A percentile compares a stretch with the other conserved stretches of the same genome.
phyloP scores from a whole-genome alignment of 768 basidiomycete species.

The Clitopilus hobsonii region DNA sequence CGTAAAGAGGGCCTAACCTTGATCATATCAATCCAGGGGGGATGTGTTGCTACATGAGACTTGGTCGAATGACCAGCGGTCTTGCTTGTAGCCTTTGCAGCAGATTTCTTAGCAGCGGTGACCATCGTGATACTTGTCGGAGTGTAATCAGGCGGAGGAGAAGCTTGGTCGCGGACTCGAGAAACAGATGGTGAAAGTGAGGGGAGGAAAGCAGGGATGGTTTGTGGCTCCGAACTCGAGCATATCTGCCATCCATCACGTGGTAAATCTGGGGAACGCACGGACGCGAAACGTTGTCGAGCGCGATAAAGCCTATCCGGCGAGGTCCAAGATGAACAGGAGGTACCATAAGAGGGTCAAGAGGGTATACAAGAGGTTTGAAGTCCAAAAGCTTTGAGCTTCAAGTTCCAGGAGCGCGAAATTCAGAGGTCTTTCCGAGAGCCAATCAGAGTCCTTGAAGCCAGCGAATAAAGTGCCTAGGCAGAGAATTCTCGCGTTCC shows the following conservation, averaged over 20 bases:
- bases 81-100: conserved; percentile 32
- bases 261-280: conserved; percentile 1
- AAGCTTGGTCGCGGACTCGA: neutral
- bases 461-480: neutral
- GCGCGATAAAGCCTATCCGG: neutral
- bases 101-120: conserved; percentile 29
- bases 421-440: neutral
- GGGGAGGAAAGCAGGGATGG: conserved; percentile 1
- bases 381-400: neutral
- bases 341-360: neutral
- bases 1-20: conserved; percentile 42
- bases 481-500: neutral
- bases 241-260: conserved; percentile 3
- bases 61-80: conserved; percentile 26
- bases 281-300: conserved; percentile 3
- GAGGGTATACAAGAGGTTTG: neutral
- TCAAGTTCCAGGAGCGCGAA: neutral
- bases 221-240: conserved; percentile 1
- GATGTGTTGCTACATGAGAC: conserved; percentile 43
- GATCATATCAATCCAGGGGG: conserved; percentile 76
- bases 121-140: conserved; percentile 15
- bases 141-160: conserved; percentile 5
- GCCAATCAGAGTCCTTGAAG: neutral
- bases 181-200: neutral
- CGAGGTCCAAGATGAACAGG: neutral